Evolutionary conservation across 2,329 filamentous ascomycete species (phyloP).

Genomic region (Cladophialophora exuberans): DNA sequence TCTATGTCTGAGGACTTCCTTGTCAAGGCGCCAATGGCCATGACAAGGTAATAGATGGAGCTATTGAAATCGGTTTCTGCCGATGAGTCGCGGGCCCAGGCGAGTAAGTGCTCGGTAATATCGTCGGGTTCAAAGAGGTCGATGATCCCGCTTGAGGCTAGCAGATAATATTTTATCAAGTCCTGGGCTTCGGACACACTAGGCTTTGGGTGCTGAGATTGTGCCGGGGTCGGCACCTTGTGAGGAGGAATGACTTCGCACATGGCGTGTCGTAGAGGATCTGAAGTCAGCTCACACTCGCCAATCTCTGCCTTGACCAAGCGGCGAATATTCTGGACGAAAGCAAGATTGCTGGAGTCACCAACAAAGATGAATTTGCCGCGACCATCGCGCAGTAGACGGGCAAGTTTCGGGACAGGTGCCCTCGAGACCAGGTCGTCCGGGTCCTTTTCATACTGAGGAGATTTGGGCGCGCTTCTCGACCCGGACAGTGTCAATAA

Average conservation of each 20-base stretch:
- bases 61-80: slow-evolving; percentile 43
- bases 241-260: slow-evolving; percentile 37
- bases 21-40: slow-evolving; percentile 50
- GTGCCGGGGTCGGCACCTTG: slow-evolving; percentile 21
- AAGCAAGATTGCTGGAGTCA: slow-evolving; percentile 57
- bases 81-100: slow-evolving; percentile 43
- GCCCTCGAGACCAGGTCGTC: slow-evolving; percentile 32
- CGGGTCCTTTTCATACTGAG: slow-evolving; percentile 21
- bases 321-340: slow-evolving; percentile 56
- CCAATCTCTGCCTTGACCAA: slow-evolving; percentile 52
- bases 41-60: slow-evolving; percentile 55
- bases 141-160: slow-evolving; percentile 53
- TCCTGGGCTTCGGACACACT: slow-evolving; percentile 44
- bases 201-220: slow-evolving; percentile 35
- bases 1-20: slow-evolving; percentile 43
- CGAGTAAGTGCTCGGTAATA: slow-evolving; percentile 43
- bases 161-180: slow-evolving; percentile 48
- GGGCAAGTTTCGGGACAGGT: slow-evolving; percentile 47
- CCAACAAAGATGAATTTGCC: slow-evolving; percentile 60
- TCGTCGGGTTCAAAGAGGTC: slow-evolving; percentile 54
- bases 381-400: slow-evolving; percentile 55
- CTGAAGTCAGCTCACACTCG: slow-evolving; percentile 45
- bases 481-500: slow-evolving; percentile 32
- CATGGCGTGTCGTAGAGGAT: slow-evolving; percentile 47
- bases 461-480: slow-evolving; percentile 30